phyloP scores from a whole-genome alignment of 176 grass and related monocot genomes.

The Canna indica region DNA sequence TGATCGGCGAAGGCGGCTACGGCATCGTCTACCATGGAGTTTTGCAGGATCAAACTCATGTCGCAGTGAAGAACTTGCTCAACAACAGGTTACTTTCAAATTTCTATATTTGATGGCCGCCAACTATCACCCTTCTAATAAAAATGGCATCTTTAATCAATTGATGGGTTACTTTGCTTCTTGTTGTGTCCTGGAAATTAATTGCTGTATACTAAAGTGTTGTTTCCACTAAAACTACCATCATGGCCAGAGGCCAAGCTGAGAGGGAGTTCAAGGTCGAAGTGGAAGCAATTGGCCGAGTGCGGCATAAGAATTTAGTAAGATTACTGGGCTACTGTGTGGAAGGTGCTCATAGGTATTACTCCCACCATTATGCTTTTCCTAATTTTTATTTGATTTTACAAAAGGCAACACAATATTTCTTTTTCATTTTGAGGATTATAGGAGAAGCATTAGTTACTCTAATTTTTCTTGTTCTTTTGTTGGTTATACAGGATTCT shows the following conservation, averaged over 20 bases:
- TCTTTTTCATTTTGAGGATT: not conserved
- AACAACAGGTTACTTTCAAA: slow-evolving; percentile 57
- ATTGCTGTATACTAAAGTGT: not conserved
- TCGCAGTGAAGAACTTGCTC: slow-evolving; percentile 90
- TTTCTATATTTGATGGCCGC: not conserved
- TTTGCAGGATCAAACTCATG: slow-evolving; percentile 43
- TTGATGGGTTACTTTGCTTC: not conserved
- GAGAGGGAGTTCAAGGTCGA: slow-evolving; percentile 14
- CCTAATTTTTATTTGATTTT: not conserved
- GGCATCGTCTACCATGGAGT: slow-evolving; percentile 82
- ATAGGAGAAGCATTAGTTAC: not conserved
- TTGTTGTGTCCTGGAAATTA: not conserved
- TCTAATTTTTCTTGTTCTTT: not conserved
- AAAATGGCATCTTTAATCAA: not conserved
- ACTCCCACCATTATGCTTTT: not conserved
- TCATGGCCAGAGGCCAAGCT: not conserved
- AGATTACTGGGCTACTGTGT: slow-evolving; percentile 8
- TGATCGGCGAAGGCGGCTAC: slow-evolving; percentile 96
- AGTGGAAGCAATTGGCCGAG: slow-evolving; percentile 7
- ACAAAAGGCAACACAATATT: not conserved
- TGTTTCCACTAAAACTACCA: not conserved
- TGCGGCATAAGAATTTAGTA: slow-evolving; percentile 8
- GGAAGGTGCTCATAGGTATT: slow-evolving; percentile 13
- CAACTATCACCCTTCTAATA: not conserved
- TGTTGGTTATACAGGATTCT: not conserved